These are phyloP conservation scores for Arctium minus DNA, from an alignment of 129 eudicot genomes.

Conservation along the genomic window DNA sequence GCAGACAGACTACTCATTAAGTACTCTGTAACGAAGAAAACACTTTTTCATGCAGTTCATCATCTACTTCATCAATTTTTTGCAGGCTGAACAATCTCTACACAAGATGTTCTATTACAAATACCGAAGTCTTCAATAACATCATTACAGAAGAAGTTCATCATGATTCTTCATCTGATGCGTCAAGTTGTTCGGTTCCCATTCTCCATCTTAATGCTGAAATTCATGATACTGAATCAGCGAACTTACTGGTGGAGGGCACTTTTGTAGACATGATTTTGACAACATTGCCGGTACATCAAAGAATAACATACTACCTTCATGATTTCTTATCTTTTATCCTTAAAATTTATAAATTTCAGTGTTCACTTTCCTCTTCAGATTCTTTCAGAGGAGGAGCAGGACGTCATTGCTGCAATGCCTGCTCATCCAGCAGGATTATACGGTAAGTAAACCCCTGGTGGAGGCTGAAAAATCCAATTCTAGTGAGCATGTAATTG, in stretches of 20 bases:
- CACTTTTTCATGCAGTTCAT: not conserved
- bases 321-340: not conserved
- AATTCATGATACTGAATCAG: slow-evolving; percentile 52
- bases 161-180: slow-evolving; percentile 47
- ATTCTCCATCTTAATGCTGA: slow-evolving; percentile 59
- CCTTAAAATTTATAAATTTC: slow-evolving; percentile 2
- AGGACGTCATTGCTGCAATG: slow-evolving; percentile 75
- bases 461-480: not conserved
- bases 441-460: slow-evolving; percentile 49
- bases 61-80: slow-evolving; percentile 3
- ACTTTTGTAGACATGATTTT: slow-evolving; percentile 76
- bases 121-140: slow-evolving; percentile 49
- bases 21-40: not conserved
- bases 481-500: not conserved
- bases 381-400: slow-evolving; percentile 93
- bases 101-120: slow-evolving; percentile 58
- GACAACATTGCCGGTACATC: slow-evolving; percentile 84
- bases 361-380: slow-evolving; percentile 23
- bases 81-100: slow-evolving; percentile 54
- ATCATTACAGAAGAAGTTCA: slow-evolving; percentile 52
- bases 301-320: not conserved
- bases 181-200: slow-evolving; percentile 52
- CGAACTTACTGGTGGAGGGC: slow-evolving; percentile 58
- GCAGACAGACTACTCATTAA: no score
- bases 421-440: slow-evolving; percentile 99